A percentile compares a stretch with the other conserved stretches of the same genome.
Conservation (phyloP, 1,284 basidiomycete genomes). For the Rhodotorula mucilaginosa region DNA sequence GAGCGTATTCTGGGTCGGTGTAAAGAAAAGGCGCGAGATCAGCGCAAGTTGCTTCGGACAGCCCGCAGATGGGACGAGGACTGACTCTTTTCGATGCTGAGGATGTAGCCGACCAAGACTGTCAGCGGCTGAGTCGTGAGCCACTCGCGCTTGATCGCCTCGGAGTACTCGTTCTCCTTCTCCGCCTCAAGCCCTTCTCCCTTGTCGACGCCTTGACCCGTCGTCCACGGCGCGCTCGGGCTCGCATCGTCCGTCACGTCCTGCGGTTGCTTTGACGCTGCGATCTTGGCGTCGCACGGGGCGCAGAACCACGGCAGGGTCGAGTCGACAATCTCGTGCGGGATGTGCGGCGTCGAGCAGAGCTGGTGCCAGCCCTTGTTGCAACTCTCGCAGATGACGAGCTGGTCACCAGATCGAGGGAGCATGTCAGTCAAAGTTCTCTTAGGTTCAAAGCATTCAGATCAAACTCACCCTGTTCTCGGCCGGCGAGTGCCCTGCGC, state of each 20-base stretch:
- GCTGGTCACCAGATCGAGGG: background rate
- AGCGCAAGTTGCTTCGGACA: background rate
- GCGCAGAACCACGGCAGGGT: constrained; percentile 32
- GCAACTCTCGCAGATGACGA: constrained; percentile 38
- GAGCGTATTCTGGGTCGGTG: constrained; percentile 21
- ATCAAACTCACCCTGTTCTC: background rate
- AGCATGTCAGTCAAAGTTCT: no score
- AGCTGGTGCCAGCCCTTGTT: constrained; percentile 35
- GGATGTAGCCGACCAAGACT: constrained; percentile 28
- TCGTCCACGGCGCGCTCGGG: background rate
- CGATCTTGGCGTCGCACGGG: constrained; percentile 31
- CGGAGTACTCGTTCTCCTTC: constrained; percentile 16
- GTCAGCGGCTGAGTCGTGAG: constrained; percentile 29
- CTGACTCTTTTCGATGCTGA: constrained; percentile 36
- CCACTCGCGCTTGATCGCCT: constrained; percentile 35
- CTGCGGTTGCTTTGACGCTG: background rate
- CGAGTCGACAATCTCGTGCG: constrained; percentile 28
- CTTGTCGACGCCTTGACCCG: constrained; percentile 4
- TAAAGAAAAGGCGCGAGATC: no score
- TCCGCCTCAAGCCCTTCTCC: constrained; percentile 7
- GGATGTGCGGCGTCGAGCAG: constrained; percentile 24
- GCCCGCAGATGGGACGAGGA: background rate
- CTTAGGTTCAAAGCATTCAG: background rate
- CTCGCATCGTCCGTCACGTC: constrained; percentile 12
- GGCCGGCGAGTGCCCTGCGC: constrained; percentile 29